Conservation (phyloP, 2,329 filamentous ascomycete genomes). For the Nakataea oryzae region DNA sequence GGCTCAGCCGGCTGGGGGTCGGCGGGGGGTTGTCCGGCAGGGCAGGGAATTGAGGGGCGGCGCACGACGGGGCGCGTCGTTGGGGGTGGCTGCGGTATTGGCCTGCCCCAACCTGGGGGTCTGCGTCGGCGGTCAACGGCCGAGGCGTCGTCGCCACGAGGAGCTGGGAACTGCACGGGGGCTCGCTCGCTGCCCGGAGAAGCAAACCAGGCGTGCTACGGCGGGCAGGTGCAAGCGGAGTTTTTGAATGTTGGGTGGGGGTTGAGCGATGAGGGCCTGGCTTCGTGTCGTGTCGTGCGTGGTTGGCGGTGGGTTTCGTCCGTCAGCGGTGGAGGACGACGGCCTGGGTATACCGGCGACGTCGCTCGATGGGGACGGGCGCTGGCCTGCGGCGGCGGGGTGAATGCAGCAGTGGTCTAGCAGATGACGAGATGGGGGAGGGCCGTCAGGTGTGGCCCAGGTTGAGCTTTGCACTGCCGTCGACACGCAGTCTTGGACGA, state of each 20-base stretch:
- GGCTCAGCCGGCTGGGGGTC: background rate
- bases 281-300: background rate
- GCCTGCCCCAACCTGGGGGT: background rate
- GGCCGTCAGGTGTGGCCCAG: too few species aligned
- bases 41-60: background rate
- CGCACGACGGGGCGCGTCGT: background rate
- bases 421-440: too few species aligned
- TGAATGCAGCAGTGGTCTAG: too few species aligned
- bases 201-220: background rate
- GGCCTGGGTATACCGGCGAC: background rate
- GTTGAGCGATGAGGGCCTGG: background rate
- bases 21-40: too few species aligned
- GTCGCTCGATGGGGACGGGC: background rate
- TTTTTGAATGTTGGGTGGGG: background rate
- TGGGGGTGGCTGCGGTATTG: background rate
- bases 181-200: background rate
- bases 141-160: background rate
- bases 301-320: background rate
- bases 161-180: background rate
- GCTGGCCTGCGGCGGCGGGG: too few species aligned
- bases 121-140: background rate
- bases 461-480: too few species aligned
- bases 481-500: background rate
- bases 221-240: background rate
- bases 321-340: background rate